phyloP scores from a whole-genome alignment of 108 stramenopile genomes.

The Cyclotella kingstonii region DNA sequence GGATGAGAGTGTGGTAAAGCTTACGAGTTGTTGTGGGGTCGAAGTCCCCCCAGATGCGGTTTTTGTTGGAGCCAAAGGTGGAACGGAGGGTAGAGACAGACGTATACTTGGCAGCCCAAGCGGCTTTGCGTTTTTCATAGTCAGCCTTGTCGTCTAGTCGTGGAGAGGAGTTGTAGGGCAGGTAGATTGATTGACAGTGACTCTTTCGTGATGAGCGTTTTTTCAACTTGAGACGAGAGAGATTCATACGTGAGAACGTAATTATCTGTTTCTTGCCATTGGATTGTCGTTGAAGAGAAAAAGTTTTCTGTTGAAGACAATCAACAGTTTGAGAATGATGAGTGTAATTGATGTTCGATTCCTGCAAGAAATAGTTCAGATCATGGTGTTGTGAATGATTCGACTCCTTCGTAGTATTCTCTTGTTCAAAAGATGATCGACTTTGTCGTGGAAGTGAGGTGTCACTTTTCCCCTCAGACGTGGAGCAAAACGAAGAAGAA shows the following conservation, averaged over 20 bases:
- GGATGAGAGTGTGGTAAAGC: slow-evolving; percentile 82
- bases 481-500: too few relatives aligned
- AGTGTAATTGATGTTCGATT: too few relatives aligned
- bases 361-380: too few relatives aligned
- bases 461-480: too few relatives aligned
- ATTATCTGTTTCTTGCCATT: neutral
- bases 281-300: too few relatives aligned
- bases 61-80: slow-evolving; percentile 80
- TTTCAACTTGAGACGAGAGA: slow-evolving; percentile 12
- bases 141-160: slow-evolving; percentile 20
- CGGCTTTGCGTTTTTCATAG: slow-evolving; percentile 67
- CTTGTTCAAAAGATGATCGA: too few relatives aligned
- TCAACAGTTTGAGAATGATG: too few relatives aligned
- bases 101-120: slow-evolving; percentile 79
- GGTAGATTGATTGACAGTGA: too few relatives aligned
- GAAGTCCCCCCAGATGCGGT: slow-evolving; percentile 85
- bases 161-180: neutral
- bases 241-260: neutral
- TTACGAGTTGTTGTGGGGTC: slow-evolving; percentile 67
- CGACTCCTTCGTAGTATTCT: too few relatives aligned
- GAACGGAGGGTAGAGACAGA: slow-evolving; percentile 65
- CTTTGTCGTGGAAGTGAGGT: too few relatives aligned
- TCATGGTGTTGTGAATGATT: too few relatives aligned
- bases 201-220: neutral
- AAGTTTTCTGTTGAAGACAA: too few relatives aligned